phyloP scores from a whole-genome alignment of 1,284 basidiomycete genomes.

The Ceratobasidium sp. region DNA sequence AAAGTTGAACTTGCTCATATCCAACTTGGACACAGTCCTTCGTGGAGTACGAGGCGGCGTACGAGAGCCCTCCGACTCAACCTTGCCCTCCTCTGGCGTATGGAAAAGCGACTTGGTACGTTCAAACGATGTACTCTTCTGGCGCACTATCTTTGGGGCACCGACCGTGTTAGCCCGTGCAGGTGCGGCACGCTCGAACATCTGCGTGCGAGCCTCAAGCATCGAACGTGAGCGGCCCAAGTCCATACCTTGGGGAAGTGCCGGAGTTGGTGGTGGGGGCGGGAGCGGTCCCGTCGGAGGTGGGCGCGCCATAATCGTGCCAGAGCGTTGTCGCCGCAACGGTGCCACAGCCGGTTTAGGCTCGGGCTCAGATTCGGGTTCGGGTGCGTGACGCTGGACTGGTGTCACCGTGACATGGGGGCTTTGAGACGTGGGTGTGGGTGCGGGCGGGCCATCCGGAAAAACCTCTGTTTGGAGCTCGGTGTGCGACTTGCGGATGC shows the following conservation, averaged over 20 bases:
- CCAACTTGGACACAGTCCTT: constrained; percentile 52
- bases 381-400: neutral
- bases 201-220: constrained; percentile 22
- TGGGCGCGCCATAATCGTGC: constrained; percentile 32
- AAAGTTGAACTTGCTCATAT: constrained; percentile 57
- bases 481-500: constrained; percentile 48
- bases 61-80: constrained; percentile 6
- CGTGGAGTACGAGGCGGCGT: constrained; percentile 41
- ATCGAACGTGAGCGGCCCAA: constrained; percentile 26
- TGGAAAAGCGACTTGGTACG: constrained; percentile 35
- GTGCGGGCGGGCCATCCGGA: constrained; percentile 46
- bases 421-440: neutral
- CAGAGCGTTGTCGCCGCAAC: constrained; percentile 30
- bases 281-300: neutral
- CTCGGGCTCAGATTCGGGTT: neutral
- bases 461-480: constrained; percentile 57
- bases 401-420: constrained; percentile 16
- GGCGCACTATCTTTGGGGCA: constrained; percentile 6
- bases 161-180: constrained; percentile 17
- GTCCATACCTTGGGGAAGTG: constrained; percentile 7
- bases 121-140: constrained; percentile 31
- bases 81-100: constrained; percentile 12
- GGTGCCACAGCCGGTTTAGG: neutral
- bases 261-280: neutral
- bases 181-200: constrained; percentile 27